These are phyloP conservation scores for Meira nashicola DNA, from an alignment of 1,284 basidiomycete species.

Conservation along the genomic window DNA sequence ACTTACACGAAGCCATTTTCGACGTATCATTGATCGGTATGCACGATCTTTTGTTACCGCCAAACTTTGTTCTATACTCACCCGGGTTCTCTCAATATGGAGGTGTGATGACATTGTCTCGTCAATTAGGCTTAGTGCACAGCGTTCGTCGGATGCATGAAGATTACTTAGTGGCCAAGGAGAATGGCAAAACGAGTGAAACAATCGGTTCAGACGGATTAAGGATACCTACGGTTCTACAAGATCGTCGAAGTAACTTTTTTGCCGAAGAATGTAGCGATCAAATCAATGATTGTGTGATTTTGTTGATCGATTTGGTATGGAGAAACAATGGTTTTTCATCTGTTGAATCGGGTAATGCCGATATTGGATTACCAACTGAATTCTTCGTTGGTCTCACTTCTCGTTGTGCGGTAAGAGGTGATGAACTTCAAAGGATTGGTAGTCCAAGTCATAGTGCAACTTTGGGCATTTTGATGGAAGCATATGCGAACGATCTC, in stretches of 20 bases:
- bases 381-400: neutral
- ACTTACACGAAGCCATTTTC: neutral
- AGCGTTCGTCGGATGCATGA: neutral
- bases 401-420: neutral
- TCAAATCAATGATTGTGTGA: neutral
- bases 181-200: neutral
- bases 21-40: neutral
- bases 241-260: neutral
- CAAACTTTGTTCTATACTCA: neutral
- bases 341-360: neutral
- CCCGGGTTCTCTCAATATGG: neutral
- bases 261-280: neutral
- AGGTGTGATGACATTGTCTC: neutral
- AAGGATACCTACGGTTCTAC: neutral
- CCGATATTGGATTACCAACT: neutral
- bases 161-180: neutral
- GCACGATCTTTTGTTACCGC: neutral
- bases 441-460: slow-evolving; percentile 1
- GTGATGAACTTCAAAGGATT: slow-evolving; percentile 1
- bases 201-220: neutral
- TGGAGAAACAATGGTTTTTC: slow-evolving; percentile 1
- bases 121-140: neutral
- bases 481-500: neutral
- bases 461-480: neutral
- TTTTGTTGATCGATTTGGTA: slow-evolving; percentile 2